These are phyloP conservation scores for Yamadazyma taylorii DNA, from an alignment of 1,139 yeast genomes.

Conservation along the genomic window DNA sequence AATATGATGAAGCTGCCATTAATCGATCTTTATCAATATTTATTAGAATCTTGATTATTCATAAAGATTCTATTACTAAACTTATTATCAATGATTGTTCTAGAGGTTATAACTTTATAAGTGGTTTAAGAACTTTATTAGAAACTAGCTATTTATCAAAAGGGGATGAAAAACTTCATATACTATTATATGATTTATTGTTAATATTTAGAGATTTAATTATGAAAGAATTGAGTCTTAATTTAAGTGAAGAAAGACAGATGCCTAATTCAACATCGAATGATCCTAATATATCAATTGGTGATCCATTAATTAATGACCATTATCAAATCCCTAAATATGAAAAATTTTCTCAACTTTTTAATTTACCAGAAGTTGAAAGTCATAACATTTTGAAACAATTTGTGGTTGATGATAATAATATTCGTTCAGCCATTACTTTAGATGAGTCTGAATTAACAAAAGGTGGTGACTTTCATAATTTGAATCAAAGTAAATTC, in stretches of 20 bases:
- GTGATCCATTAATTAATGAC: neutral
- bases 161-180: constrained; percentile 51
- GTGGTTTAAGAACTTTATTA: constrained; percentile 47
- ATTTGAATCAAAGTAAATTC: constrained; percentile 30
- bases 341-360: constrained; percentile 18
- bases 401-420: constrained; percentile 20
- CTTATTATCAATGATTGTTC: constrained; percentile 30
- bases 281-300: neutral
- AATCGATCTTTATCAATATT: constrained; percentile 33
- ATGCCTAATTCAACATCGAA: neutral
- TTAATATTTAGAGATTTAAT: constrained; percentile 51
- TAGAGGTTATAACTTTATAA: constrained; percentile 36
- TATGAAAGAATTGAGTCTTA: constrained; percentile 17
- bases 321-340: constrained; percentile 2
- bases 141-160: constrained; percentile 38
- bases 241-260: neutral
- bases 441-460: constrained; percentile 36
- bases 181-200: constrained; percentile 62
- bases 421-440: constrained; percentile 28
- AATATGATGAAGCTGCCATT: constrained; percentile 7
- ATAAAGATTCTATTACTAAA: constrained; percentile 43
- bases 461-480: constrained; percentile 34
- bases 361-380: constrained; percentile 38
- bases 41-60: constrained; percentile 60
- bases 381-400: constrained; percentile 26